phyloP scores from a whole-genome alignment of 371 early-diverging fungal genomes.

The Rhizomucor pusillus region DNA sequence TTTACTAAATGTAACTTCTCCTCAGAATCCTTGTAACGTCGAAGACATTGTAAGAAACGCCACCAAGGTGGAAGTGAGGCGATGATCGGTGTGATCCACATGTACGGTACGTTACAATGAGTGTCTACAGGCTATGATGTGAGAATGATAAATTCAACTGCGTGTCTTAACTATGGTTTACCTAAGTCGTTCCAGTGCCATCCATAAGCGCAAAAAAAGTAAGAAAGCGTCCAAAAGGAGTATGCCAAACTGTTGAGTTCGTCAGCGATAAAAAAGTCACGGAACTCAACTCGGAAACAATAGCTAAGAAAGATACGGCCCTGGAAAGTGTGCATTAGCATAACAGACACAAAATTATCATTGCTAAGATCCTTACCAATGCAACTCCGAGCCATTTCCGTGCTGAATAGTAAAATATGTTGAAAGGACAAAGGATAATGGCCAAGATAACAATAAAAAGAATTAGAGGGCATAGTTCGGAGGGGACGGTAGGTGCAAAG shows the following conservation, averaged over 20 bases:
- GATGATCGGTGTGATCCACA: slow-evolving; percentile 61
- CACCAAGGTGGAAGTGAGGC: slow-evolving; percentile 66
- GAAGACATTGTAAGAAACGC: slow-evolving; percentile 71
- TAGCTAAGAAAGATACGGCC: slow-evolving; percentile 55
- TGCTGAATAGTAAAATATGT: slow-evolving; percentile 62
- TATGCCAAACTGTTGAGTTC: slow-evolving; percentile 75
- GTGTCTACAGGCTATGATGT: slow-evolving; percentile 1
- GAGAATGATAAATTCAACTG: neutral
- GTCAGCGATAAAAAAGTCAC: slow-evolving; percentile 89
- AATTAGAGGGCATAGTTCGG: slow-evolving; percentile 54
- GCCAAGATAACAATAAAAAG: slow-evolving; percentile 46
- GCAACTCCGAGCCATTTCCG: slow-evolving; percentile 70
- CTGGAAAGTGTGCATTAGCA: slow-evolving; percentile 4
- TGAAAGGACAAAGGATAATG: slow-evolving; percentile 66
- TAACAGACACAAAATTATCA: neutral
- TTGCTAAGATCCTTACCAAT: slow-evolving; percentile 20
- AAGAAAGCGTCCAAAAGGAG: slow-evolving; percentile 66
- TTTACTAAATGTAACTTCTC: slow-evolving; percentile 66
- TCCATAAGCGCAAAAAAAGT: slow-evolving; percentile 67
- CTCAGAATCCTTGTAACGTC: slow-evolving; percentile 59
- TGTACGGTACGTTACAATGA: slow-evolving; percentile 56
- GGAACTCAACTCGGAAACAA: slow-evolving; percentile 71
- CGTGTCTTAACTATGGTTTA: slow-evolving; percentile 14
- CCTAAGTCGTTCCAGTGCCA: slow-evolving; percentile 53
- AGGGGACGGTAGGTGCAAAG: slow-evolving; percentile 39